Evolutionary conservation across 2,329 filamentous ascomycete species (phyloP), one percentile per base, ranked within the genome.

Genomic region (Trichoderma sp.): DNA sequence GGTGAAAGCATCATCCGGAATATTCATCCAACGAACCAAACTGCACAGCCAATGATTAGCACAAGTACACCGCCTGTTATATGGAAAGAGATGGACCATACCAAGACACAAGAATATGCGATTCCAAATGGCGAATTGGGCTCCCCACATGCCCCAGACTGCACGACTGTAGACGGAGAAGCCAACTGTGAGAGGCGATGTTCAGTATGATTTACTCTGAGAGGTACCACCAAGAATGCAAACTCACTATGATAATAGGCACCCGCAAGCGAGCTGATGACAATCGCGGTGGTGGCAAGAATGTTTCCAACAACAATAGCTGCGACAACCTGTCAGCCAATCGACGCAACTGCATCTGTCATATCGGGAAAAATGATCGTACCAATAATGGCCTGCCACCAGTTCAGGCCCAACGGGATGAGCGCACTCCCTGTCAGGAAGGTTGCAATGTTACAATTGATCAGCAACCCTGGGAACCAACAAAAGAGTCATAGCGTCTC

Each of bases 361-460:
- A 39, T 36, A 9, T 34, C 47, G 18, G n/a, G 63, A 67, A 36
- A 53, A 53, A 39, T 53, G 7, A 26, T 63, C 76, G 4, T 74
- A 83, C 80, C 78, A n/a, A 84, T 82, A 62, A 83, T 78, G 28
- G 82, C 81, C 71, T 84, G 82, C 82, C 82, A 84, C 80, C 81
- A 83, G 2, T 78, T 82, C 21, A 83, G 77, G 3, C 82, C 82
- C 14, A 83, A 71, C 1, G 82, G 80, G 61, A 84, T 83, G 24
- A 84, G 77, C n/a, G 82, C 80, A 57, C 82, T 83, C 39, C 82
- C 82, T 0, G 81, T 82, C 21, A 83, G 76, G 68, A 81, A 84
- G 1, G 81, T 83, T 1, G 82, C 78, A 72, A 84, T 83, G 72
- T 82, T 84, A 72, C 80, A 84, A 72, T 86, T 85, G 74, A 84